Percentiles rank a stretch among this genome's conserved stretches.
These are phyloP conservation scores for Puya raimondii DNA, from an alignment of 176 grass and related monocot genomes.

Conservation along the genomic window DNA sequence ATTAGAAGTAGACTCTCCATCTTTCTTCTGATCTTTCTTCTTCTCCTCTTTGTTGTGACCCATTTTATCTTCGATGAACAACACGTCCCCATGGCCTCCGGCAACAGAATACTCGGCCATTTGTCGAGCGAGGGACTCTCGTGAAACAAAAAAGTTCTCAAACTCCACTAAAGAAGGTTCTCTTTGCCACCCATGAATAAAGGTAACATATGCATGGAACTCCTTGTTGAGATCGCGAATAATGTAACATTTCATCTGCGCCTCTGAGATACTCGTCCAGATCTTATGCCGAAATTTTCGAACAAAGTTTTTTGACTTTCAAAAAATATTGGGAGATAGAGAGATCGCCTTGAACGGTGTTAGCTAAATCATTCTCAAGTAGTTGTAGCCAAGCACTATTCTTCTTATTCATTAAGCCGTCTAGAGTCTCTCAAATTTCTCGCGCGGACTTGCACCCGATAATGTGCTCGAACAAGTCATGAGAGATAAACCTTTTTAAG, in stretches of 20 bases:
- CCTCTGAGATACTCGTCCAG: neutral
- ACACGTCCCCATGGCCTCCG: too few species aligned
- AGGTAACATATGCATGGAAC: neutral
- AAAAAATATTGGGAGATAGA: conserved; percentile 15
- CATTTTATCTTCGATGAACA: too few species aligned
- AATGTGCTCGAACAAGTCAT: neutral
- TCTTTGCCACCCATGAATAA: neutral
- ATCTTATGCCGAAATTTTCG: neutral
- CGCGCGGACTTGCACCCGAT: neutral
- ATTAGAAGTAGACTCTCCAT: too few species aligned
- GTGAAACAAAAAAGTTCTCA: neutral
- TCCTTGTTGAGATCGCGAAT: neutral
- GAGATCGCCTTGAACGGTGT: neutral
- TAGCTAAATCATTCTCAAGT: conserved; percentile 3
- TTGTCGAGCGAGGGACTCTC: neutral
- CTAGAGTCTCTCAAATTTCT: neutral
- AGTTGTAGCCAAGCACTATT: neutral
- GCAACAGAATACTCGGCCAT: neutral
- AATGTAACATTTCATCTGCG: neutral
- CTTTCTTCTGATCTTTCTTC: too few species aligned
- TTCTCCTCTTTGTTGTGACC: too few species aligned
- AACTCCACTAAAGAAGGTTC: conserved; percentile 2
- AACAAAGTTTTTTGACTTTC: conserved; percentile 4
- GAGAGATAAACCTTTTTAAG: neutral
- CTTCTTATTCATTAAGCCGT: neutral